Base-by-base conservation (phyloP, 2,329 filamentous ascomycete genomes). In the Paracamarosporium sp. region DNA sequence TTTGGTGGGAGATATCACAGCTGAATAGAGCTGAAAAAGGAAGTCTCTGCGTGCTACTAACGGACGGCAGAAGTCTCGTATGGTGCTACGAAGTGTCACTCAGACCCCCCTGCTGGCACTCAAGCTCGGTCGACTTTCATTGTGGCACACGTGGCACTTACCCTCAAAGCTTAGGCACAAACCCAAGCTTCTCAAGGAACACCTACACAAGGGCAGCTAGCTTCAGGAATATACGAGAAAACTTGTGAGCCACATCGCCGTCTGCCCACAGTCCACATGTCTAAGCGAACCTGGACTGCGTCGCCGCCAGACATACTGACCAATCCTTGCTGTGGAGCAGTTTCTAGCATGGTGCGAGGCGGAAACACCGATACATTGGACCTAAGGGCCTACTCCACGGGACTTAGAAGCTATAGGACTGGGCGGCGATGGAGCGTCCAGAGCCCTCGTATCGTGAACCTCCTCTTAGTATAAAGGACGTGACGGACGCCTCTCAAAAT, bases 381-480 rank as follows among this genome's bases (percentile, higher is more conserved):
- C 17, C 11, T 28, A 50, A 13, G 33, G 7, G 22, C 12, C n/a
- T 20, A 4, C 22, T 40, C 17, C 11, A 33, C 24, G 33, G 47
- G 28, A 24, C 28, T 38, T 17, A 24, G 24, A 15, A 20, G 5
- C 13, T 30, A 50, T 50, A 0, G 46, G 40, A 38, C 20, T 40
- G 22, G 33, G 8, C 9, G 7, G 7, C 15, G 31, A 17, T 25
- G 15, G 47, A 28, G 22, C 13, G 20, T 40, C 33, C 33, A 40
- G 22, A 50, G 5, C 33, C 5, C 30, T 36, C 45, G 31, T 51
- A 33, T 30, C 33, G 2, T 13, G 25, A 15, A 11, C 11, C 4
- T 41, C n/a, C 5, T 41, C 25, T 27, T 12, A 25, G 41, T 62
- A 62, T 60, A 60, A 60, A 63, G 33, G 33, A n/a, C 17, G 47